These are phyloP conservation scores for Pyrus communis DNA, from an alignment of 306 rosid species.

Conservation along the genomic window DNA sequence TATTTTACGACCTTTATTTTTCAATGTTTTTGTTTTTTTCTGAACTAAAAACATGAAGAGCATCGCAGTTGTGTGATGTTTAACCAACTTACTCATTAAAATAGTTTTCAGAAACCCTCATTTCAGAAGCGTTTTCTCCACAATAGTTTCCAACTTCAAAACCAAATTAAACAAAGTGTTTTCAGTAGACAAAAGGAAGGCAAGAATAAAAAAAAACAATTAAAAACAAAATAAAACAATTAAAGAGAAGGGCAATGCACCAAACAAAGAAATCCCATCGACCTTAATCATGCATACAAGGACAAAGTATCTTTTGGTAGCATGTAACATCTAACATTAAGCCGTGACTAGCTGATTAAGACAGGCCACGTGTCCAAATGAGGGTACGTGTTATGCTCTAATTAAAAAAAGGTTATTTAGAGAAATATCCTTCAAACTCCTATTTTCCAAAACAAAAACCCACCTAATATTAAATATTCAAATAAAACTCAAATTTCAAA, in stretches of 20 bases:
- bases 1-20: neutral
- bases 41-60: neutral
- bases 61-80: neutral
- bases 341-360: neutral
- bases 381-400: neutral
- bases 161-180: neutral
- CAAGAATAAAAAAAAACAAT: neutral
- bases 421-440: no score
- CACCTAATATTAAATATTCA: no score
- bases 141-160: neutral
- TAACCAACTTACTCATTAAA: neutral
- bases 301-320: slow-evolving; percentile 13
- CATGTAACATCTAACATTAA: slow-evolving; percentile 4
- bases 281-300: neutral
- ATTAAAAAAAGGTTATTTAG: neutral
- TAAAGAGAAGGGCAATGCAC: slow-evolving; percentile 7
- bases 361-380: neutral
- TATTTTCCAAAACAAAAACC: no score
- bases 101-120: neutral
- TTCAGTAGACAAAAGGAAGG: neutral
- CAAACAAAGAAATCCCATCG: slow-evolving; percentile 2
- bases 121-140: neutral
- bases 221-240: neutral
- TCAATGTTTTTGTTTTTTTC: neutral
- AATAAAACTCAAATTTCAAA: no score